Base-by-base conservation (phyloP, 2,329 filamentous ascomycete genomes). In the Aspergillus glaucus region DNA sequence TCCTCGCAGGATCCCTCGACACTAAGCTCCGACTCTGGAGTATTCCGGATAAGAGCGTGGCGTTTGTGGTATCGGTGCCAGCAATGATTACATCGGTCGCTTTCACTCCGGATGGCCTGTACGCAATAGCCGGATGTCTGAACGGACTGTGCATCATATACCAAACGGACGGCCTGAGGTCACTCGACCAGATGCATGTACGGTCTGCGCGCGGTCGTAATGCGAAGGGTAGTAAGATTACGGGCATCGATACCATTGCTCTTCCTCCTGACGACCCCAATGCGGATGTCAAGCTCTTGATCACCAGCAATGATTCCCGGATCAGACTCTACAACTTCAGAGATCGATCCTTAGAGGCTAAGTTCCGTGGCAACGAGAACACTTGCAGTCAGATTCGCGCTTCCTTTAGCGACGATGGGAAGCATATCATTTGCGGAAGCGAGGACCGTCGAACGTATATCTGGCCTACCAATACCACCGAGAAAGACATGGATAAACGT, bases 161-260 rank as follows among this genome's bases (percentile, higher is more conserved):
- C 67, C 88, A 95, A 49, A 98, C 93, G 0, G 90, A 97, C 59
- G 89, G 89, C 0, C 72, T 98, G 45, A 93, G 88, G 61, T 81
- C 85, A 46, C 81, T 88, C 56, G 86, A 86, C 1, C 90, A 96
- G 63, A 85, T 97, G 26, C 90, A 95, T 56, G 91, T 96, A n/a
- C 84, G 91, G 41, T 96, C 91, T 0, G 89, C 89, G 0, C 80
- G 91, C 50, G 92, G 93, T 2, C 91, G 90, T 63, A 97, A 96
- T 62, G 87, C 91, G 4, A 96, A 95, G 66, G 92, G 92, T 5
- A 95, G 90, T 73, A 98, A 98, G 66, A 95, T 98, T 58, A 97
- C 93, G 0, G 91, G 90, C 6, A 95, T 98, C 46, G 84, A 92
- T 61, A 86, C 89, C 0, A 83, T 85, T 55, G 69, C 73, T 14